These are phyloP conservation scores for Daldinia sp. DNA, from an alignment of 2,329 filamentous ascomycete species.

Conservation along the genomic window DNA sequence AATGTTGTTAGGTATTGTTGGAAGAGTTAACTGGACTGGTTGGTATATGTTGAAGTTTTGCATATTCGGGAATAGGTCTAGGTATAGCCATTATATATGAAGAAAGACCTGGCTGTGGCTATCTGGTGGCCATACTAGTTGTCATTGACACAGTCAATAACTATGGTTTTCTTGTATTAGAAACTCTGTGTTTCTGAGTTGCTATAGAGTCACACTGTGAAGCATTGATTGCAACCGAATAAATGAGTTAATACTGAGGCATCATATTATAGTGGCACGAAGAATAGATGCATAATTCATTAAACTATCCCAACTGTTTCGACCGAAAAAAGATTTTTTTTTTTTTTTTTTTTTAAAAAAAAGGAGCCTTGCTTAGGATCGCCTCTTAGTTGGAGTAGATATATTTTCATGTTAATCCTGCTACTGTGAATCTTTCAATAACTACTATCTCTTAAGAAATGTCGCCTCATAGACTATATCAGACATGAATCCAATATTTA, in stretches of 20 bases:
- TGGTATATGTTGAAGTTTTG: background rate
- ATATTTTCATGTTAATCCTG: background rate
- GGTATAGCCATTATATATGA: background rate
- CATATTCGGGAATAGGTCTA: background rate
- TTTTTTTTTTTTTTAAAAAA: too few relatives aligned
- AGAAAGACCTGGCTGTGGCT: background rate
- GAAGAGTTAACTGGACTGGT: background rate
- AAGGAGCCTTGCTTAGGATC: background rate
- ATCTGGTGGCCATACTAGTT: background rate
- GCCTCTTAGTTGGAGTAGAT: too few relatives aligned
- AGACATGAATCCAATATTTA: background rate
- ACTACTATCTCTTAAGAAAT: background rate
- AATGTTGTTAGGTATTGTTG: background rate
- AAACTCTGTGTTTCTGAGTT: background rate
- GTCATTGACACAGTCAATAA: background rate
- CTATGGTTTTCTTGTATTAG: background rate
- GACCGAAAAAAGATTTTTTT: too few relatives aligned
- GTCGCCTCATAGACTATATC: too few relatives aligned
- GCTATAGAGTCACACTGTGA: background rate
- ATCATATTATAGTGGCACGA: background rate
- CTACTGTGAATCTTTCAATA: background rate
- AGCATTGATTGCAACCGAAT: background rate
- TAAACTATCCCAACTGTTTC: background rate
- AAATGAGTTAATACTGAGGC: background rate
- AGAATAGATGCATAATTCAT: background rate